Conservation (phyloP, 108 stramenopile species). For the Seminavis robusta region DNA sequence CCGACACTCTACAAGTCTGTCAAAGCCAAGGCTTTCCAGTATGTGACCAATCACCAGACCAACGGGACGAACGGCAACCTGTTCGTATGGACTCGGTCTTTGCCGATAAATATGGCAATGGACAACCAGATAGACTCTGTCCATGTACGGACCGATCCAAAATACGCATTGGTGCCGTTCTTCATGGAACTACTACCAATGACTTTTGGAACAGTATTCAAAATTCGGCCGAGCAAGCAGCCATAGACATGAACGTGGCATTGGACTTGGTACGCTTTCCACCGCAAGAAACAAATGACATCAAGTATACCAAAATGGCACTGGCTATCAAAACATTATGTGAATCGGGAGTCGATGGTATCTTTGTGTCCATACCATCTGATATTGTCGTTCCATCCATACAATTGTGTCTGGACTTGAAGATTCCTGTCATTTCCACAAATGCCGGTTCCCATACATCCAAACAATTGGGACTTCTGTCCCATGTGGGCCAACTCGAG, state of each 20-base stretch:
- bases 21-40: conserved; percentile 22
- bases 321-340: conserved; percentile 1
- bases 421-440: conserved; percentile 15
- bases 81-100: too few relatives aligned
- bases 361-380: conserved; percentile 21
- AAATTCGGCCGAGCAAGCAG: conserved; percentile 14
- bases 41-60: too few relatives aligned
- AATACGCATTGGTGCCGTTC: conserved; percentile 25
- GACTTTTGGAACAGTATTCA: conserved; percentile 29
- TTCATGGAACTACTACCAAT: conserved; percentile 27
- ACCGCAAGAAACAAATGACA: background rate
- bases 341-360: conserved; percentile 17
- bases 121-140: conserved; percentile 7
- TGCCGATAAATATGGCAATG: too few relatives aligned
- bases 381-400: conserved; percentile 8
- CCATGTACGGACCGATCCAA: conserved; percentile 14
- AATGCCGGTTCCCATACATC: conserved; percentile 2
- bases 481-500: conserved; percentile 6
- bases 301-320: conserved; percentile 16
- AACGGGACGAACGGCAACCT: too few relatives aligned
- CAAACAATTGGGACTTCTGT: background rate
- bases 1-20: conserved; percentile 22
- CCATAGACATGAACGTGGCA: conserved; percentile 15
- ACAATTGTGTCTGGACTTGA: background rate
- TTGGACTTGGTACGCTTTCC: conserved; percentile 11